A percentile compares a stretch with the other conserved stretches of the same genome.
These are phyloP conservation scores for Sphaceloma murrayae DNA, from an alignment of 2,329 filamentous ascomycete species.

Conservation along the genomic window DNA sequence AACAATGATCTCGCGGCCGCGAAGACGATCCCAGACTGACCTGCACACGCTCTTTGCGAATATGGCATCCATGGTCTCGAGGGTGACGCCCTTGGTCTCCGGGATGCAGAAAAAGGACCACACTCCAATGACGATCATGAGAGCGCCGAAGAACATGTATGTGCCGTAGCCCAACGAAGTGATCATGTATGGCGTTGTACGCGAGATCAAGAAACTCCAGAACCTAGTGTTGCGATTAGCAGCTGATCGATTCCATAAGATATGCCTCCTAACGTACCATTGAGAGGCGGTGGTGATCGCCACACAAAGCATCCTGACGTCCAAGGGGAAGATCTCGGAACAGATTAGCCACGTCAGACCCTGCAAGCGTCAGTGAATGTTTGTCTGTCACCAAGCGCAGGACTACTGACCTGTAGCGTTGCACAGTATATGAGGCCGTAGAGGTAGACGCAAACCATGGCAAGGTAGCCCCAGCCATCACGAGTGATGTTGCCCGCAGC, in stretches of 20 bases:
- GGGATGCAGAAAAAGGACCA: constrained; percentile 60
- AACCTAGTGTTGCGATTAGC: constrained; percentile 28
- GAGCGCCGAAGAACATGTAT: constrained; percentile 31
- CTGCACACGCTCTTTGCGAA: constrained; percentile 21
- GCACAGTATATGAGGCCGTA: constrained; percentile 46
- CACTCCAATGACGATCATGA: constrained; percentile 44
- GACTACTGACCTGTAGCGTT: constrained; percentile 33
- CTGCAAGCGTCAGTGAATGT: constrained; percentile 27
- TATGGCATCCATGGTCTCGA: constrained; percentile 26
- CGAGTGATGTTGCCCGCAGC: constrained; percentile 36
- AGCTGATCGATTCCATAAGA: neutral
- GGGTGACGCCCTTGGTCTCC: constrained; percentile 54
- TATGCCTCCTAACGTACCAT: neutral
- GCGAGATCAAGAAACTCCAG: constrained; percentile 33
- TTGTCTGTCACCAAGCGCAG: constrained; percentile 12
- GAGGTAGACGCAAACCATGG: constrained; percentile 47
- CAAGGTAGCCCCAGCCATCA: constrained; percentile 42
- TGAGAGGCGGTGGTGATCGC: constrained; percentile 29
- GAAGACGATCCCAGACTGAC: constrained; percentile 2
- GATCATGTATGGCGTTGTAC: constrained; percentile 33
- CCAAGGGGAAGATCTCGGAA: constrained; percentile 41
- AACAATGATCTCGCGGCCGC: neutral
- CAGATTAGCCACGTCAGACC: constrained; percentile 37
- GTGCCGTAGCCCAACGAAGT: constrained; percentile 31
- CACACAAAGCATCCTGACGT: constrained; percentile 34